Percentiles rank a stretch among this genome's conserved stretches.
Evolutionary conservation across 768 basidiomycete genomes (phyloP).

Genomic region (Jaapia argillacea): DNA sequence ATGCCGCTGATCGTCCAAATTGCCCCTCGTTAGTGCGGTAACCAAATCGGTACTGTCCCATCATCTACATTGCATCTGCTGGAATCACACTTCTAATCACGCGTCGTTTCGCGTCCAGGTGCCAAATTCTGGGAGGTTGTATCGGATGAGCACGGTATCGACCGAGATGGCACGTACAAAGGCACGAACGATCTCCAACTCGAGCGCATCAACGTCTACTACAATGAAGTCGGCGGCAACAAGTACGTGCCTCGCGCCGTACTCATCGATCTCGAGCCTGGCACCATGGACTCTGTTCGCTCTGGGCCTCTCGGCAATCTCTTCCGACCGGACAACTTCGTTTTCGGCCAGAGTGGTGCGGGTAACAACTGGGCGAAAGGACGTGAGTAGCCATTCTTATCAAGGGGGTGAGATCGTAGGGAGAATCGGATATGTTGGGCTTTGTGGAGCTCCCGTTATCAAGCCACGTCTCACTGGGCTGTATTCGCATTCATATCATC

Average conservation of each 20-base stretch:
- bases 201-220: constrained; percentile 96
- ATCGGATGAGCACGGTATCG: constrained; percentile 97
- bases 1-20: constrained; percentile 20
- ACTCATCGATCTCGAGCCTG: constrained; percentile 95
- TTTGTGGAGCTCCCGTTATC: not conserved
- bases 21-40: constrained; percentile 69
- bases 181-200: constrained; percentile 93
- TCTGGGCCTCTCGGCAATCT: constrained; percentile 83
- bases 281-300: constrained; percentile 90
- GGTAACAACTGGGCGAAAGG: constrained; percentile 99
- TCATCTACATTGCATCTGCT: constrained; percentile 4
- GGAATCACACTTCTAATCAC: constrained; percentile 5
- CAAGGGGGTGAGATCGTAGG: not conserved
- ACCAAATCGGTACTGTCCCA: constrained; percentile 84
- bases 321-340: constrained; percentile 98
- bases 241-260: constrained; percentile 99
- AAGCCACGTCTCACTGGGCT: constrained; percentile 6
- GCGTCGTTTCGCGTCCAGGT: constrained; percentile 35
- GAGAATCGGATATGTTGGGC: not conserved
- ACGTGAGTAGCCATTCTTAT: constrained; percentile 48
- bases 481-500: constrained; percentile 10
- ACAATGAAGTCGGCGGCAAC: constrained; percentile 90
- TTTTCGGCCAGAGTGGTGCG: constrained; percentile 95
- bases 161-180: constrained; percentile 86
- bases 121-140: constrained; percentile 98